These are phyloP conservation scores for Myriosclerotinia scirpicola DNA, from an alignment of 2,329 filamentous ascomycete genomes.

Conservation along the genomic window DNA sequence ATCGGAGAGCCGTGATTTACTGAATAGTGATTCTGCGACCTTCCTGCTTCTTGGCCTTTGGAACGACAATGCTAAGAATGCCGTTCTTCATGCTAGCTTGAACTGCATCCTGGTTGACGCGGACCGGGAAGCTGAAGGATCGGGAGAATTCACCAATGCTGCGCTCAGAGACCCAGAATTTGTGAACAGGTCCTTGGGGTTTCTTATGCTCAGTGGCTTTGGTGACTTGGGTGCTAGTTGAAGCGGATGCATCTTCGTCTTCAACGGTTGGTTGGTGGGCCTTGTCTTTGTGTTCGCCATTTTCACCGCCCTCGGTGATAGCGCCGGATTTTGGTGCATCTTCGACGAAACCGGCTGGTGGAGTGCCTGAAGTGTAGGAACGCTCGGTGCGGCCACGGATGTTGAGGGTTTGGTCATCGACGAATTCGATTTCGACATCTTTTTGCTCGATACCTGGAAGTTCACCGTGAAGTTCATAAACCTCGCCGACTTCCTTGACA, in stretches of 20 bases:
- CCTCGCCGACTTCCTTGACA: slow-evolving; percentile 65
- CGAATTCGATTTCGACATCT: slow-evolving; percentile 75
- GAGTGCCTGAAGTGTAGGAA: slow-evolving; percentile 51
- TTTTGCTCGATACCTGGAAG: slow-evolving; percentile 74
- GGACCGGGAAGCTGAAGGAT: slow-evolving; percentile 65
- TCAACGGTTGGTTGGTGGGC: slow-evolving; percentile 55
- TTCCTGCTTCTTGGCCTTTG: slow-evolving; percentile 63
- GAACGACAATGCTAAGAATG: slow-evolving; percentile 62
- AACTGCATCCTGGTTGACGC: slow-evolving; percentile 62
- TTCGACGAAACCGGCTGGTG: slow-evolving; percentile 51
- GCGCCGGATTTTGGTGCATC: slow-evolving; percentile 42
- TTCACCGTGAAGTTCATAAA: slow-evolving; percentile 78
- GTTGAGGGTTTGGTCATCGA: slow-evolving; percentile 69
- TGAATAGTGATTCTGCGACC: slow-evolving; percentile 54
- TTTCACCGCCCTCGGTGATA: slow-evolving; percentile 49
- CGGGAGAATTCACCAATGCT: slow-evolving; percentile 66
- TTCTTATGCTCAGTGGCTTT: slow-evolving; percentile 30
- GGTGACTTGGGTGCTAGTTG: slow-evolving; percentile 23
- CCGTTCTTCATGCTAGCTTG: slow-evolving; percentile 64
- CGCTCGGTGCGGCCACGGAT: slow-evolving; percentile 70
- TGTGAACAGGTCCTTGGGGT: slow-evolving; percentile 42
- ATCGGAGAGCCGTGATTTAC: slow-evolving; percentile 22
- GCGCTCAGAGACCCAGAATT: slow-evolving; percentile 72
- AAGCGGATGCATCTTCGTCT: slow-evolving; percentile 38
- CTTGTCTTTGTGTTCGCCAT: slow-evolving; percentile 28